Evolutionary conservation across 1,284 basidiomycete genomes (phyloP), one percentile per base, ranked within the genome.

Genomic region (Malassezia nana): DNA sequence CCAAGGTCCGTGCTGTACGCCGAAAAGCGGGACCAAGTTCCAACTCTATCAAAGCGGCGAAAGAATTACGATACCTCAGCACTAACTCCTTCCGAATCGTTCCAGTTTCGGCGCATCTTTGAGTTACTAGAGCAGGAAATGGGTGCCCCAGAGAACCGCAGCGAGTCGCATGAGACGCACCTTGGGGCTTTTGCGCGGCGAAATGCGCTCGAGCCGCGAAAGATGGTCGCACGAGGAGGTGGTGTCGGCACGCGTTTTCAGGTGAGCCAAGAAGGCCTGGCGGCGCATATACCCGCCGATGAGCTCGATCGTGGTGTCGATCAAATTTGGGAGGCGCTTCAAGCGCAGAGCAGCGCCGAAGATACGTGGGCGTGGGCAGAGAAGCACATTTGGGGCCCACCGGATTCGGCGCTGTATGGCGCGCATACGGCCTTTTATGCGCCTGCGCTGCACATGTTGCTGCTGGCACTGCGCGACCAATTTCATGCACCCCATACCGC

Each of bases 391-490:
- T 56, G 54, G 54, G 24, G 32, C 8, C 22, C 28, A 1, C 3
- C 39, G 2, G 40, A 41, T 1, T 26, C 15, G 22, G 16, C 53
- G 3, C 6, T n/a, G 12, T 56, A 56, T 46, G 66, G 67, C 13
- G 50, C 59, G 16, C 42, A 55, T 4, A 68, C 69, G 18, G 54
- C 67, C 0, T 70, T 58, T 50, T 72, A 65, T 32, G 52, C 67
- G 2, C 61, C 66, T 0, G 69, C 66, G 1, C 49, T 72, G 7
- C 67, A 67, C 7, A 58, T 64, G n/a, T 54, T 72, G 2, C 58
- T 72, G 32, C 28, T 64, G 20, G 55, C 62, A n/a, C 49, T 69
- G 15, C 49, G 69, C 2, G 63, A 72, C 52, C 56, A 61, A 1
- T 62, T 68, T 44, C 57, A 51, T 0, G 47, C 55, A 1, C 69